phyloP scores from a whole-genome alignment of 768 basidiomycete species.

The Ramaria rubella region DNA sequence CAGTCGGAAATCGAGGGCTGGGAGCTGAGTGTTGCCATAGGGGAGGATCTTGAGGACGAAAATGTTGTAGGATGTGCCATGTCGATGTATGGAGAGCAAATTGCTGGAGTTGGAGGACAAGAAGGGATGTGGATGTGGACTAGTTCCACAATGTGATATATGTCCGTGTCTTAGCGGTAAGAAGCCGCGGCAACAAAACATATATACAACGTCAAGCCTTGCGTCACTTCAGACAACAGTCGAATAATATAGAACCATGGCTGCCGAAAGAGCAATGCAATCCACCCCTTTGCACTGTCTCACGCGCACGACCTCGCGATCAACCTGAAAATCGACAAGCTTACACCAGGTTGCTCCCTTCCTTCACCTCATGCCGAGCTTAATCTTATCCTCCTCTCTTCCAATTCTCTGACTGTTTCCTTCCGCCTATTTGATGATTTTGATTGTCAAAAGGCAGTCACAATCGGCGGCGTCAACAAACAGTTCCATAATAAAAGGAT shows the following conservation, averaged over 20 bases:
- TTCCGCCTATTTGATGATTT: too few species aligned
- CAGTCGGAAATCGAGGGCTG: slow-evolving; percentile 4
- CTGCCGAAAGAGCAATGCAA: too few species aligned
- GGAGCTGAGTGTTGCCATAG: not conserved
- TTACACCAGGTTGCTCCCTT: not conserved
- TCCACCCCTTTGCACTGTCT: not conserved
- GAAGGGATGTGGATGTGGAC: slow-evolving; percentile 9
- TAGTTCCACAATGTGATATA: not conserved
- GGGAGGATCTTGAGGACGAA: slow-evolving; percentile 1
- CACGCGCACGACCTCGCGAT: not conserved
- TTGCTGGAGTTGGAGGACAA: not conserved
- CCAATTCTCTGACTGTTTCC: not conserved
- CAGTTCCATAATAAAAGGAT: too few species aligned
- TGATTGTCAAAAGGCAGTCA: too few species aligned
- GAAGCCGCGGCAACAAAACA: not conserved
- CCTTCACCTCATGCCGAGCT: not conserved
- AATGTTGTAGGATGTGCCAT: slow-evolving; percentile 5
- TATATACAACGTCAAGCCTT: too few species aligned
- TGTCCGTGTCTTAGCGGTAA: too few species aligned
- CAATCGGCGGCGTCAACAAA: too few species aligned
- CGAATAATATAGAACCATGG: not conserved
- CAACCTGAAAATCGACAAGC: not conserved
- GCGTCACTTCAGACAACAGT: not conserved
- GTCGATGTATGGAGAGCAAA: not conserved
- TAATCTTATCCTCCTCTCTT: not conserved